Base-by-base conservation (phyloP, 257 asterid genomes). In the Penstemon barbatus region DNA sequence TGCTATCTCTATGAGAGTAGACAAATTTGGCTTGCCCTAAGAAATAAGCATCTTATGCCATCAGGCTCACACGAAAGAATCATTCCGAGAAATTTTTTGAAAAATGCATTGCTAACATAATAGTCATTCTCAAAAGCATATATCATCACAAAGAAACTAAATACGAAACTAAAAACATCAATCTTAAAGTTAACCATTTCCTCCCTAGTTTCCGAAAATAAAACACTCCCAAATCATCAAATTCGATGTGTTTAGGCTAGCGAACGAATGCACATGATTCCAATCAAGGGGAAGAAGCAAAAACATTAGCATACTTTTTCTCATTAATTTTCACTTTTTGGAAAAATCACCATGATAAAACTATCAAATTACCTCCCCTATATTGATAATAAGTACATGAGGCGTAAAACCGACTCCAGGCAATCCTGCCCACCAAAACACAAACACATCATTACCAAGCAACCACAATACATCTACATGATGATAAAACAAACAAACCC, bases 391-490 rank as follows among this genome's bases (percentile, higher is more conserved):
- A 68, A 82, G 71, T 4, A 79, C 84, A 61, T 82, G 87, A 44
- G 84, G 82, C 5, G 84, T 82, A 66, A 82, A 77, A 9, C 87
- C 87, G 45, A 79, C 80, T 55, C 87, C 87, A 3, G 82, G 82
- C 13, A 66, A 68, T 7, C 87, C 87, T 82, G 74, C 38, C 51
- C 70, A 77, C 25, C 25, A 54, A 61, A 71, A 38, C 33, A 11
- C 55, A n/a, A 18, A 25, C 68, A 41, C 25, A 57, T 63, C 69
- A 66, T 56, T n/a, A 74, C 19, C 56, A 56, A 9, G 36, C 43
- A 41, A 18, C n/a, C 53, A 59, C 1, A 40, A 63, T 3, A 53
- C 7, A 67, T 52, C 4, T 51, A 63, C 48, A 57, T 52, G 53
- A 53, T 53, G 38, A 61, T 4, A 46, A 46, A n/a, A 25, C 11